A percentile compares a stretch with the other conserved stretches of the same genome.
These are phyloP conservation scores for Myxozyma lipomycoides DNA, from an alignment of 805 yeast genomes.

Conservation along the genomic window DNA sequence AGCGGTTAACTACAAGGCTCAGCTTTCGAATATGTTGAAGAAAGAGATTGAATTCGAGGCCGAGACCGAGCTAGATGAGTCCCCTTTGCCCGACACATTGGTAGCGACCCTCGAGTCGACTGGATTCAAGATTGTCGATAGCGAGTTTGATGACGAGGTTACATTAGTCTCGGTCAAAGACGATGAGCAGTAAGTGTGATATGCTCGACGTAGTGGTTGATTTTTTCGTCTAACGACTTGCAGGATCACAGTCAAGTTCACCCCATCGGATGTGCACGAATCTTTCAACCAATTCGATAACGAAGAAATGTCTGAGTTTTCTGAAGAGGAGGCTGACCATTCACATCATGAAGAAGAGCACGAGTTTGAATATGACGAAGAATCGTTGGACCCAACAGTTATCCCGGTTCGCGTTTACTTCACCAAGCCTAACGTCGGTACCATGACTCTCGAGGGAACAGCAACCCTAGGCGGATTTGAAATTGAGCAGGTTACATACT, in stretches of 20 bases:
- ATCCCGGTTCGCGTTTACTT: conserved; percentile 17
- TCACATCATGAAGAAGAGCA: conserved; percentile 9
- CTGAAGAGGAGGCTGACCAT: conserved; percentile 5
- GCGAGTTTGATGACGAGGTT: background rate
- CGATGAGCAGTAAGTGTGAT: background rate
- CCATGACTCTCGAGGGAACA: conserved; percentile 11
- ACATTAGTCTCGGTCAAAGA: background rate
- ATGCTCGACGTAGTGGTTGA: background rate
- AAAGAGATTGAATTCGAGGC: conserved; percentile 17
- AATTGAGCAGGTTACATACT: conserved; percentile 13
- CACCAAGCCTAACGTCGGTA: conserved; percentile 19
- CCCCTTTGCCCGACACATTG: conserved; percentile 6
- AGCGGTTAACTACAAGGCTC: too few species aligned
- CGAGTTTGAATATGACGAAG: conserved; percentile 10
- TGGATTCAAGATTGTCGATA: conserved; percentile 7
- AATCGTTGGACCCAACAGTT: background rate
- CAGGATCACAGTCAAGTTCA: conserved; percentile 12
- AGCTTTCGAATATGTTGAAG: conserved; percentile 5
- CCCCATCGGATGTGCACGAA: conserved; percentile 20
- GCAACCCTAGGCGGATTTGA: conserved; percentile 2
- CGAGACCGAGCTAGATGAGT: conserved; percentile 5
- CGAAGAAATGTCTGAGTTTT: background rate
- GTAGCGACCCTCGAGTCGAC: background rate
- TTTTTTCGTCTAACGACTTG: background rate
- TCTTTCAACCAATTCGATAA: background rate